Base-by-base conservation (phyloP, 768 basidiomycete species). In the Boletus rubescentipes region DNA sequence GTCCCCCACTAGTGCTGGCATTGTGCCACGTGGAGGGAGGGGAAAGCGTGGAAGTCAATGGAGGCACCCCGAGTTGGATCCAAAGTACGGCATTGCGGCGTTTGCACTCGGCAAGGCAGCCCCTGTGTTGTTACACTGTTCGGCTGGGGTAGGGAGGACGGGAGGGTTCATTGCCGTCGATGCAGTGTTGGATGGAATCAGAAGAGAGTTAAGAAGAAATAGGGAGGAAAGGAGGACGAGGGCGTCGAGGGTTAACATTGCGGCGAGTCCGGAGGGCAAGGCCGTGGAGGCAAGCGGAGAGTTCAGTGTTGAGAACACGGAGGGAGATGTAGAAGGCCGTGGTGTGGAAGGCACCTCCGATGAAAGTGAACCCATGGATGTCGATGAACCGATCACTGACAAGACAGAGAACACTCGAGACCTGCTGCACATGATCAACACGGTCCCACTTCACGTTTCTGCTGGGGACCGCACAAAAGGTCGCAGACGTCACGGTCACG, bases 111-210 rank as follows among this genome's bases (percentile, higher is more conserved):
- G 77, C 7, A 67, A 54, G 40, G 51, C 59, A 14, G 71, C 80
- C 20, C 90, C 91, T 1, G 80, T 93, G 29, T 67, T 95, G 43
- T 69, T 95, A 58, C 93, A 95, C 67, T 95, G 95, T 66, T 94
- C 92, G 30, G 96, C 96, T 0, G 96, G 96, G 18, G 93, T 97
- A 7, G 96, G 96, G 0, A 81, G 96, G 38, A 98, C 96, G 0
- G 96, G 96, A 20, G 91, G 89, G 23, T 98, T 92, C 69, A 93
- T 98, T 64, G 85, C 91, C 9, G 83, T 96, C 2, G 91, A 93
- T 67, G 86, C 91, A 9, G 77, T 92, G n/a, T 74, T 95, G 49
- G 89, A 92, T 65, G 87, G 82, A 5, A 73, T 93, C 4, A 73
- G 81, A 62, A 68, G 78, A 46, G 89, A 93, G 70, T 61, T 87